Evolutionary conservation across 2,329 filamentous ascomycete genomes (phyloP).

Genomic region (Thelonectria rubi): DNA sequence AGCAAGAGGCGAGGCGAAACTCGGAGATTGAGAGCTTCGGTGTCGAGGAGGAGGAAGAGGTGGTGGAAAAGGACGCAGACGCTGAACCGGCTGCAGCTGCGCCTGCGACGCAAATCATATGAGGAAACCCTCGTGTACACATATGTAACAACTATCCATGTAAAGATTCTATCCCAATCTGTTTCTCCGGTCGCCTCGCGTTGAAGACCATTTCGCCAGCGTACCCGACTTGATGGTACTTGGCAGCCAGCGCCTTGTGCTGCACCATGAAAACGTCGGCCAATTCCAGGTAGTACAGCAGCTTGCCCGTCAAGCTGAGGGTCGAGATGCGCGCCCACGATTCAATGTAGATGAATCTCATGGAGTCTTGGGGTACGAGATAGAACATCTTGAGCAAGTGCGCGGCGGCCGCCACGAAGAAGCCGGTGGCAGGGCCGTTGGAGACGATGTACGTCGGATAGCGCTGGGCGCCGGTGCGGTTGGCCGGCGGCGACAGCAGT

Average conservation of each 20-base stretch:
- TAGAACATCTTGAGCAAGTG: constrained; percentile 58
- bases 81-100: constrained; percentile 18
- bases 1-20: constrained; percentile 51
- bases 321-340: constrained; percentile 88
- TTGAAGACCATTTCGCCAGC: constrained; percentile 54
- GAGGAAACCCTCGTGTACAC: constrained; percentile 29
- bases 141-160: constrained; percentile 33
- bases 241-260: constrained; percentile 71
- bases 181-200: constrained; percentile 40
- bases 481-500: constrained; percentile 53
- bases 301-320: constrained; percentile 83
- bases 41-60: constrained; percentile 44
- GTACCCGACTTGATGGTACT: constrained; percentile 49
- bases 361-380: constrained; percentile 59
- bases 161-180: constrained; percentile 18
- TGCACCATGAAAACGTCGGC: constrained; percentile 86
- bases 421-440: constrained; percentile 89
- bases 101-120: background rate
- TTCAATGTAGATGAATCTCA: constrained; percentile 87
- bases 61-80: constrained; percentile 41
- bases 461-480: constrained; percentile 34
- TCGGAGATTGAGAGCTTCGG: constrained; percentile 56
- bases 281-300: constrained; percentile 71
- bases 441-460: constrained; percentile 82
- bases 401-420: constrained; percentile 71